phyloP scores from a whole-genome alignment of 768 basidiomycete genomes.

The Collybia sordida region DNA sequence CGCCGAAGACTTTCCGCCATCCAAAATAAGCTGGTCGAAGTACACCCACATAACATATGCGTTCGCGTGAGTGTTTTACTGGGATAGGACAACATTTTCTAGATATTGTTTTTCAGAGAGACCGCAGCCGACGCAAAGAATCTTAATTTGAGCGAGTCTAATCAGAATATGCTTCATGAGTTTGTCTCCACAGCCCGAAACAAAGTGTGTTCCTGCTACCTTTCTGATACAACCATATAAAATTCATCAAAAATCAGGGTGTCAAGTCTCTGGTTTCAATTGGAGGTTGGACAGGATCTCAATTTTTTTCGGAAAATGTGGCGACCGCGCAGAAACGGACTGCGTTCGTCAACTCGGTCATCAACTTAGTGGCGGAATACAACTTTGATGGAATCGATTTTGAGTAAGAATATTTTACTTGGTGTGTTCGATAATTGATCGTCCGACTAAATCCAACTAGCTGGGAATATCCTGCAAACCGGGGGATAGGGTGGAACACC shows the following conservation, averaged over 20 bases:
- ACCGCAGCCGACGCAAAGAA: constrained; percentile 34
- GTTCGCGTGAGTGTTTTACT: constrained; percentile 56
- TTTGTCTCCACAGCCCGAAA: constrained; percentile 53
- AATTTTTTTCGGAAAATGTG: constrained; percentile 62
- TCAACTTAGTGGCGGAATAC: constrained; percentile 50
- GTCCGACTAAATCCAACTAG: constrained; percentile 32
- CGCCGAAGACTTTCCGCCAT: constrained; percentile 46
- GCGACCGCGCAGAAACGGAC: constrained; percentile 59
- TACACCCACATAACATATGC: constrained; percentile 72
- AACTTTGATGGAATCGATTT: constrained; percentile 59
- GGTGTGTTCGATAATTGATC: background rate
- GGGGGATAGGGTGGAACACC: constrained; percentile 73
- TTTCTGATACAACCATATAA: background rate
- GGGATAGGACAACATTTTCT: background rate
- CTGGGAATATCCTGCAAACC: constrained; percentile 82
- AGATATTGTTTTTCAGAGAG: constrained; percentile 21
- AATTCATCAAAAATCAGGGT: constrained; percentile 30
- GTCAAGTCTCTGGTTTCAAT: constrained; percentile 61
- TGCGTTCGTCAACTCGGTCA: constrained; percentile 60
- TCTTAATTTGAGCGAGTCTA: constrained; percentile 42
- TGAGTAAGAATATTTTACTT: constrained; percentile 34
- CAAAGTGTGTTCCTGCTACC: constrained; percentile 29
- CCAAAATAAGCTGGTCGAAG: constrained; percentile 60
- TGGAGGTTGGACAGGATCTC: constrained; percentile 72
- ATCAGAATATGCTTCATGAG: constrained; percentile 47